These are phyloP conservation scores for Fusarium clavum DNA, from an alignment of 2,329 filamentous ascomycete genomes.

Conservation along the genomic window DNA sequence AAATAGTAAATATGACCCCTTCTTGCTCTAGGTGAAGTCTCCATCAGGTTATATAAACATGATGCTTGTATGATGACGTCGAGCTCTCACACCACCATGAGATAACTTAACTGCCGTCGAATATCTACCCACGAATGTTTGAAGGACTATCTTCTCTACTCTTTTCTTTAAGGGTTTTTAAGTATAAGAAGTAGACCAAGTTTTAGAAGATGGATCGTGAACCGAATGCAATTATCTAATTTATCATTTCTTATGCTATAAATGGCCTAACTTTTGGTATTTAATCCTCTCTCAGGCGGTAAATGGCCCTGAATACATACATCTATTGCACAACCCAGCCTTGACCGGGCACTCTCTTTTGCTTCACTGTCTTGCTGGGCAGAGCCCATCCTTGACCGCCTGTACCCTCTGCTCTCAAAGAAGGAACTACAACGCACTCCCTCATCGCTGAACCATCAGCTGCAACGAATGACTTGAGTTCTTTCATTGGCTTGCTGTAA, in stretches of 20 bases:
- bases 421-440: slow-evolving; percentile 87
- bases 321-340: slow-evolving; percentile 77
- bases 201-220: neutral
- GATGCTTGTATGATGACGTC: slow-evolving; percentile 25
- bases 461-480: slow-evolving; percentile 62
- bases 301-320: neutral
- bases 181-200: rapidly evolving
- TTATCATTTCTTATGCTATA: neutral
- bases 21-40: neutral
- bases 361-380: slow-evolving; percentile 84
- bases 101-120: too few relatives aligned
- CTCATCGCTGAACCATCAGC: slow-evolving; percentile 59
- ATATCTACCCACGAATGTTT: rapidly evolving
- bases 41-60: neutral
- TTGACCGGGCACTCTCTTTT: slow-evolving; percentile 77
- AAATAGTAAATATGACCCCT: neutral
- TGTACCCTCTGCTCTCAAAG: slow-evolving; percentile 74
- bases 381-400: slow-evolving; percentile 84
- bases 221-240: neutral
- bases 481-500: slow-evolving; percentile 92
- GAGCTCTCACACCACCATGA: slow-evolving; percentile 3
- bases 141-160: rapidly evolving
- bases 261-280: neutral
- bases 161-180: rapidly evolving
- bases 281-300: neutral